A percentile compares a stretch with the other conserved stretches of the same genome.
phyloP scores from a whole-genome alignment of 129 eudicot genomes.

The Ambrosia trifida region DNA sequence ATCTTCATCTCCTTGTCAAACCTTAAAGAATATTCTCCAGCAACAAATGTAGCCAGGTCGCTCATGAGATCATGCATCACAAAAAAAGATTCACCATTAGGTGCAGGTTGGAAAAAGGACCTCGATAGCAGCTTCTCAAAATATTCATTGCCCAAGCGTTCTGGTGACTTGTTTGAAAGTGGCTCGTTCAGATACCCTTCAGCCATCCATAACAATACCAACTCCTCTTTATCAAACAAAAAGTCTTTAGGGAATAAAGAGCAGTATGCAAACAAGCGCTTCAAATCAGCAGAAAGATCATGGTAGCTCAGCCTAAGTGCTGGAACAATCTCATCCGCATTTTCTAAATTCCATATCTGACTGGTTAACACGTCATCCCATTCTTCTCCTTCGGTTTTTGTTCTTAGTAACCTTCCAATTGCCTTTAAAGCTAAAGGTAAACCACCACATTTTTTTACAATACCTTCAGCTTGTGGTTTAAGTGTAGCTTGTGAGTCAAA shows the following conservation, averaged over 20 bases:
- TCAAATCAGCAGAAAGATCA: not conserved
- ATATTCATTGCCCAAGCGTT: not conserved
- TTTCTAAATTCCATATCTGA: not conserved
- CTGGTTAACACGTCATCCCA: not conserved
- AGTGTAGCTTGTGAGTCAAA: not conserved
- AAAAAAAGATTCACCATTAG: not conserved
- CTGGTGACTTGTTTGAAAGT: not conserved
- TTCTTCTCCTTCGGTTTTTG: not conserved
- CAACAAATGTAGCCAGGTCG: not conserved
- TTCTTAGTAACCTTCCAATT: not conserved
- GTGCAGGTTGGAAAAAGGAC: not conserved
- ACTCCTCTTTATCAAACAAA: constrained; percentile 12
- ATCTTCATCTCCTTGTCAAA: no score
- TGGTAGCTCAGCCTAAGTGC: constrained; percentile 12
- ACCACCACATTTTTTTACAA: constrained; percentile 30
- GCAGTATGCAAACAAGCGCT: not conserved
- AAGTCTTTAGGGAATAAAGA: constrained; percentile 15
- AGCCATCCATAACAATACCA: not conserved
- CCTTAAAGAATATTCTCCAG: no score
- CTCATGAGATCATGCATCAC: not conserved
- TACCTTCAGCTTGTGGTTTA: not conserved
- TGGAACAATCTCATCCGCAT: not conserved
- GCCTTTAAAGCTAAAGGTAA: constrained; percentile 29
- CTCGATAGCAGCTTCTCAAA: not conserved
- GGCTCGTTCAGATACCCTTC: not conserved